Evolutionary conservation across 2,329 filamentous ascomycete genomes (phyloP).

Genomic region (Dothistroma pini): DNA sequence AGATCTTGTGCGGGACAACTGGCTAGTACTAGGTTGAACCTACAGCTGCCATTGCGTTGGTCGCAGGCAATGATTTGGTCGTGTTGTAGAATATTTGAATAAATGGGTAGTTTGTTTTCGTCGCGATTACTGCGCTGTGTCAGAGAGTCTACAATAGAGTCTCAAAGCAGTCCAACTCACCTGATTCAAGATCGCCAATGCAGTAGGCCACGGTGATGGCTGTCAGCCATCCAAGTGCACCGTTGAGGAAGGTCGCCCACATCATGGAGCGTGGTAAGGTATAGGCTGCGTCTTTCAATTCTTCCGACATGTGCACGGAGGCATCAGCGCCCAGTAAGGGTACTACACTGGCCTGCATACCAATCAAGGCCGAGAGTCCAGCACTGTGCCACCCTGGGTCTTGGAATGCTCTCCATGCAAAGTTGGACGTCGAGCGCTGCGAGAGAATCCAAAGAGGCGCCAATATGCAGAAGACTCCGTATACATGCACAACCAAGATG

Average conservation of each 20-base stretch:
- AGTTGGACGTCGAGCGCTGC: slow-evolving; percentile 4
- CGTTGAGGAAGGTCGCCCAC: slow-evolving; percentile 15
- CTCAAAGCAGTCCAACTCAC: slow-evolving; percentile 1
- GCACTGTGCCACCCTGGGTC: slow-evolving; percentile 15
- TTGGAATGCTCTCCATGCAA: slow-evolving; percentile 12
- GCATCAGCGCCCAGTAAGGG: slow-evolving; percentile 16
- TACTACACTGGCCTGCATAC: slow-evolving; percentile 15
- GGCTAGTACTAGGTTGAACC: slow-evolving; percentile 5
- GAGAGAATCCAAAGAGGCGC: slow-evolving; percentile 38
- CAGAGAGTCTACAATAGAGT: slow-evolving; percentile 16
- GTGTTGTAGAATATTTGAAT: slow-evolving; percentile 28
- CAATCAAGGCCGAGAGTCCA: slow-evolving; percentile 14
- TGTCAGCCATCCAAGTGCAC: slow-evolving; percentile 16
- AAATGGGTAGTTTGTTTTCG: slow-evolving; percentile 26
- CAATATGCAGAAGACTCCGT: slow-evolving; percentile 50
- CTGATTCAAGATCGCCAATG: slow-evolving; percentile 18
- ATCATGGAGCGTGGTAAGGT: slow-evolving; percentile 25
- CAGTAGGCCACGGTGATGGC: slow-evolving; percentile 16
- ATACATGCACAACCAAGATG: slow-evolving; percentile 46
- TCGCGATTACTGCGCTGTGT: slow-evolving; percentile 27
- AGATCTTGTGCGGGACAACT: slow-evolving; percentile 5
- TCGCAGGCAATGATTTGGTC: slow-evolving; percentile 23
- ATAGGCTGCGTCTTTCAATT: slow-evolving; percentile 20
- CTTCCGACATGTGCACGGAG: slow-evolving; percentile 19
- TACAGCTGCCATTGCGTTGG: slow-evolving; percentile 23